Percentiles rank a stretch among this genome's conserved stretches.
phyloP scores from a whole-genome alignment of 441 rosid species.

The Metrosideros polymorpha region DNA sequence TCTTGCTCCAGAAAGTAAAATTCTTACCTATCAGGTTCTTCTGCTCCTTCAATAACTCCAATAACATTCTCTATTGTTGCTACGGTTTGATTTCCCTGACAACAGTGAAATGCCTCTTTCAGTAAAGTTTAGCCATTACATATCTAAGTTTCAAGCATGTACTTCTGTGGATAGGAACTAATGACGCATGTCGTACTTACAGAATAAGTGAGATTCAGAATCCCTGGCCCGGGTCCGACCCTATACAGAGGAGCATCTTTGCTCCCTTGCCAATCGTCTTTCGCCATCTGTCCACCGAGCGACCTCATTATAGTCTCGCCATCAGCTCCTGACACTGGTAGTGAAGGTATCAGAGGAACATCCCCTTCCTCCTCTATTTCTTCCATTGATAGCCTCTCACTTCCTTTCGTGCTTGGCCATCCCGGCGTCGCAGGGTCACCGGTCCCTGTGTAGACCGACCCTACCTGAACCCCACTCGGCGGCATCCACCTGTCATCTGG shows the following conservation, averaged over 20 bases:
- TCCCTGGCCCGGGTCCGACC: conserved; percentile 76
- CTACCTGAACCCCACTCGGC: conserved; percentile 83
- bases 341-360: conserved; percentile 60
- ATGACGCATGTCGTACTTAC: conserved; percentile 20
- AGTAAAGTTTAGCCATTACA: not conserved
- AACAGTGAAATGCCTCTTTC: not conserved
- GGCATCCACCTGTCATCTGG: conserved; percentile 71
- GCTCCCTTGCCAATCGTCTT: conserved; percentile 63
- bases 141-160: not conserved
- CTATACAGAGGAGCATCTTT: conserved; percentile 41
- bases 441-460: conserved; percentile 43
- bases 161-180: not conserved
- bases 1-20: not conserved
- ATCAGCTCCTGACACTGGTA: conserved; percentile 63
- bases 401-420: conserved; percentile 64
- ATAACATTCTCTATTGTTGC: conserved; percentile 69
- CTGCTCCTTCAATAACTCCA: conserved; percentile 64
- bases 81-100: conserved; percentile 59
- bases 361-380: conserved; percentile 50
- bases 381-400: conserved; percentile 71
- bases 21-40: conserved; percentile 78
- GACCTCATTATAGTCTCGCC: conserved; percentile 57
- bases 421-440: conserved; percentile 91
- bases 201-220: conserved; percentile 46
- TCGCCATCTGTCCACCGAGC: conserved; percentile 39